Evolutionary conservation across 164 flowering plant species (phyloP).

Genomic region (Macadamia tetraphylla): DNA sequence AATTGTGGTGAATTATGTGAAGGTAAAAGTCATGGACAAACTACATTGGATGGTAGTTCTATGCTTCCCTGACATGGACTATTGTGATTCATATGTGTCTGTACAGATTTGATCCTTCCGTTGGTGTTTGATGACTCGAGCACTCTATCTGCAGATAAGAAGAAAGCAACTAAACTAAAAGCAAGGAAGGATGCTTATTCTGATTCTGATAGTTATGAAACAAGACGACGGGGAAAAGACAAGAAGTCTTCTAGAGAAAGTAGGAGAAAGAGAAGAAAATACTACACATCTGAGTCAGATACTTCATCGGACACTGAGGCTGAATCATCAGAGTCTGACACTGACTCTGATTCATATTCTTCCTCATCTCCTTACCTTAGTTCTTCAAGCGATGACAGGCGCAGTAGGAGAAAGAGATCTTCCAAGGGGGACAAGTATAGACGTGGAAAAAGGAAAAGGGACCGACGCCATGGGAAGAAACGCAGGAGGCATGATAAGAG

Average conservation of each 20-base stretch:
- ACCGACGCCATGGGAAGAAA: constrained; percentile 59
- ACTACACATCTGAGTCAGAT: constrained; percentile 82
- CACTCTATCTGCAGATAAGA: constrained; percentile 43
- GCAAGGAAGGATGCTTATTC: constrained; percentile 37
- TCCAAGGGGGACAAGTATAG: constrained; percentile 61
- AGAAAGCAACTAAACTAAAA: constrained; percentile 45
- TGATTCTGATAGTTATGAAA: constrained; percentile 49
- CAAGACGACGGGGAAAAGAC: constrained; percentile 54
- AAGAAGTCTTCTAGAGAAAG: constrained; percentile 58
- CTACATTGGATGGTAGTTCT: constrained; percentile 11
- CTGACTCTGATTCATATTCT: constrained; percentile 49
- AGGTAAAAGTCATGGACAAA: constrained; percentile 27
- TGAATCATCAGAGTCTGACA: constrained; percentile 59
- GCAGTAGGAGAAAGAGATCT: constrained; percentile 68
- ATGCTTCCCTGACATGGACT: too few relatives aligned
- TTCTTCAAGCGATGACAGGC: constrained; percentile 87
- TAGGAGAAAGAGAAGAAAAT: constrained; percentile 58
- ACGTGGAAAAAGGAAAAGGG: constrained; percentile 58
- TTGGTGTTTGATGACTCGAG: neutral
- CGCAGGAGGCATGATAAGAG: constrained; percentile 65
- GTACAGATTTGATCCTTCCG: too few relatives aligned
- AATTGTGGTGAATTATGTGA: constrained; percentile 72
- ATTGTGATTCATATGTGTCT: too few relatives aligned
- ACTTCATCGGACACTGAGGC: constrained; percentile 72
- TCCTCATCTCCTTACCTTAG: constrained; percentile 65